Evolutionary conservation across 495 filamentous ascomycete species (phyloP).

Genomic region (Daldinia concentrica): DNA sequence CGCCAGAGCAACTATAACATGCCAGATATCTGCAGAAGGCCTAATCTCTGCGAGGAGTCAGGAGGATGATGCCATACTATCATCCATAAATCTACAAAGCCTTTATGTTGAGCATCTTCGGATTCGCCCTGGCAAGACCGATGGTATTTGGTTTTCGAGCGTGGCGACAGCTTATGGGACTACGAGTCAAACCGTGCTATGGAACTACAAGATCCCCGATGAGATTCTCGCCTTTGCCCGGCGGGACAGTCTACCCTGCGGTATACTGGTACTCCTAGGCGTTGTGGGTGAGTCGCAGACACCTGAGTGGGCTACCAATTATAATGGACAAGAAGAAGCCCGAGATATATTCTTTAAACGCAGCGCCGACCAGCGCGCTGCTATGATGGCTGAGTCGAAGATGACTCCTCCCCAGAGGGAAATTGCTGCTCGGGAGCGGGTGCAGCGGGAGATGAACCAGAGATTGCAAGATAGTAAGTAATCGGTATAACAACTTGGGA

Average conservation of each 20-base stretch:
- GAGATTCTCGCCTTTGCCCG: slow-evolving; percentile 61
- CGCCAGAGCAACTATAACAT: slow-evolving; percentile 49
- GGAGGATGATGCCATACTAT: slow-evolving; percentile 30
- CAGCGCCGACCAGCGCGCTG: slow-evolving; percentile 51
- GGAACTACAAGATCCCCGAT: slow-evolving; percentile 68
- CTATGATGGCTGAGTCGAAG: slow-evolving; percentile 55
- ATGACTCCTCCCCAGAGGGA: slow-evolving; percentile 58
- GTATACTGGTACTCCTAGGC: slow-evolving; percentile 65
- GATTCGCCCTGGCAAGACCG: slow-evolving; percentile 41
- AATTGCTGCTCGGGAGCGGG: slow-evolving; percentile 48
- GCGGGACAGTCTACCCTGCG: slow-evolving; percentile 67
- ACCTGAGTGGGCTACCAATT: slow-evolving; percentile 65
- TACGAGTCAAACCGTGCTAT: slow-evolving; percentile 62
- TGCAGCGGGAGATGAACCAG: slow-evolving; percentile 51
- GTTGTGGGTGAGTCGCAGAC: slow-evolving; percentile 61
- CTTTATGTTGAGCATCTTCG: slow-evolving; percentile 57
- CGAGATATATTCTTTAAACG: slow-evolving; percentile 51
- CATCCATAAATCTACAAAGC: slow-evolving; percentile 45
- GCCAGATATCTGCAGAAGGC: slow-evolving; percentile 55
- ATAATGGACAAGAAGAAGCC: slow-evolving; percentile 50
- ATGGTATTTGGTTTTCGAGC: slow-evolving; percentile 67
- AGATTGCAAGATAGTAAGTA: slow-evolving; percentile 52
- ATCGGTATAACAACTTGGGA: not conserved
- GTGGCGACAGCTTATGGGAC: slow-evolving; percentile 64
- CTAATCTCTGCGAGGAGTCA: slow-evolving; percentile 53